A percentile compares a stretch with the other conserved stretches of the same genome.
Conservation (phyloP, 139 green algal species). For the Coelastrella sp. region DNA sequence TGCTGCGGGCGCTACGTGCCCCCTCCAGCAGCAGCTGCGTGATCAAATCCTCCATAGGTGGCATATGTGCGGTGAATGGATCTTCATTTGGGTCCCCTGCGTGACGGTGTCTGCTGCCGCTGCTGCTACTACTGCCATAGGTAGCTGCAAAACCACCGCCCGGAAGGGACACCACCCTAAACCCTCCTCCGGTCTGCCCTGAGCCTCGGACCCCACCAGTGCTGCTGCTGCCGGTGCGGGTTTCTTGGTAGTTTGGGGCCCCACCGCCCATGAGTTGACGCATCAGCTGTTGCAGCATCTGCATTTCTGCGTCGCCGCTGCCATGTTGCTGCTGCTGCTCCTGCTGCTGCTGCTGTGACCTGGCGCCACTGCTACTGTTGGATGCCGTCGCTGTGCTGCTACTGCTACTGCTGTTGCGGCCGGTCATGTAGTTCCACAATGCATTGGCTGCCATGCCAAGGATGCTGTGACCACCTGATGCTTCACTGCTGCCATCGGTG, state of each 20-base stretch:
- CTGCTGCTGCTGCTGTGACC: background rate
- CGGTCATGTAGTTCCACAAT: background rate
- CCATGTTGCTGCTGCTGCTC: background rate
- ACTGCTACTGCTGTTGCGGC: conserved; percentile 1
- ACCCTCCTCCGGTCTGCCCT: background rate
- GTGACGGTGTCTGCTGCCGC: background rate
- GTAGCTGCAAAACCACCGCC: conserved; percentile 34
- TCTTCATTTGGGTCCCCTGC: background rate
- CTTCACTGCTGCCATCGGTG: background rate
- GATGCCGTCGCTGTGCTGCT: background rate
- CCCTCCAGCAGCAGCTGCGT: conserved; percentile 41
- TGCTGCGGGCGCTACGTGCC: conserved; percentile 25
- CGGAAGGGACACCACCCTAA: background rate
- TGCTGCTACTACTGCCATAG: conserved; percentile 25
- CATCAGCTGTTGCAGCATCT: conserved; percentile 34
- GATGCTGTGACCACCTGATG: background rate
- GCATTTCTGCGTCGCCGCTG: background rate
- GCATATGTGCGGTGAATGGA: background rate
- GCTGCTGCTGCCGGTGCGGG: background rate
- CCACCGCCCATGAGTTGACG: background rate
- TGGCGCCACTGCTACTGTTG: background rate
- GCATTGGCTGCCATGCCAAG: conserved; percentile 6
- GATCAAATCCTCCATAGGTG: background rate
- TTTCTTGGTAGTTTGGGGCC: background rate
- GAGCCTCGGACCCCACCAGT: background rate